A percentile compares a stretch with the other conserved stretches of the same genome.
Evolutionary conservation across 164 flowering plant species (phyloP).

Genomic region (Annona squamosa): DNA sequence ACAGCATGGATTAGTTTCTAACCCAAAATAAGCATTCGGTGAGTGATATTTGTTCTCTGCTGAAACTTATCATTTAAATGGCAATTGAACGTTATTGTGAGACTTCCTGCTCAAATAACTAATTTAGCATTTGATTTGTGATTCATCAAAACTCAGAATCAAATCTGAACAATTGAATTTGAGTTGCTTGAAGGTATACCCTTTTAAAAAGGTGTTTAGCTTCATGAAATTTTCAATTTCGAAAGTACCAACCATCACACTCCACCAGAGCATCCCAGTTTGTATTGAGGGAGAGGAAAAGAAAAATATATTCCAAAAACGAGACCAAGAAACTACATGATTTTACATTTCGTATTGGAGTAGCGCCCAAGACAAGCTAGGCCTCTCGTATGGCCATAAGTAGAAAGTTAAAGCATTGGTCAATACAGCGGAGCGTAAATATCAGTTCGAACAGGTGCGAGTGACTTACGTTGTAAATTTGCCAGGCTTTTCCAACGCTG

Average conservation of each 20-base stretch:
- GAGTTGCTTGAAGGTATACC: background rate
- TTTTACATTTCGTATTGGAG: background rate
- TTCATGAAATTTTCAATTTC: background rate
- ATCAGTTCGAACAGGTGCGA: background rate
- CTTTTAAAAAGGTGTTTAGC: too few species aligned
- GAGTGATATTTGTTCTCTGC: background rate
- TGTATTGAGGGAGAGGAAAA: too few species aligned
- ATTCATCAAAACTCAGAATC: background rate
- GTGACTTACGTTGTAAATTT: conserved; percentile 57
- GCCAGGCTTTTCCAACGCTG: conserved; percentile 93
- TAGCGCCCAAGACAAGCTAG: background rate
- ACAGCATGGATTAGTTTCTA: background rate
- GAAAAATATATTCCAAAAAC: too few species aligned
- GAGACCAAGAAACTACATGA: too few species aligned
- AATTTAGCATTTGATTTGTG: background rate
- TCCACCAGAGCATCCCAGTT: background rate
- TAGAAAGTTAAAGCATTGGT: background rate
- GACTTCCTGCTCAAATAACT: background rate
- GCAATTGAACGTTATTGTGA: background rate
- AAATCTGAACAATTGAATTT: background rate
- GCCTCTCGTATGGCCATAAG: background rate
- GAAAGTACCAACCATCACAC: background rate
- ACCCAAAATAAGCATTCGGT: background rate
- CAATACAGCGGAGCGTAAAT: background rate
- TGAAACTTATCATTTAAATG: background rate